These are phyloP conservation scores for Neurospora sp. DNA, from an alignment of 495 filamentous ascomycete species.

Conservation along the genomic window DNA sequence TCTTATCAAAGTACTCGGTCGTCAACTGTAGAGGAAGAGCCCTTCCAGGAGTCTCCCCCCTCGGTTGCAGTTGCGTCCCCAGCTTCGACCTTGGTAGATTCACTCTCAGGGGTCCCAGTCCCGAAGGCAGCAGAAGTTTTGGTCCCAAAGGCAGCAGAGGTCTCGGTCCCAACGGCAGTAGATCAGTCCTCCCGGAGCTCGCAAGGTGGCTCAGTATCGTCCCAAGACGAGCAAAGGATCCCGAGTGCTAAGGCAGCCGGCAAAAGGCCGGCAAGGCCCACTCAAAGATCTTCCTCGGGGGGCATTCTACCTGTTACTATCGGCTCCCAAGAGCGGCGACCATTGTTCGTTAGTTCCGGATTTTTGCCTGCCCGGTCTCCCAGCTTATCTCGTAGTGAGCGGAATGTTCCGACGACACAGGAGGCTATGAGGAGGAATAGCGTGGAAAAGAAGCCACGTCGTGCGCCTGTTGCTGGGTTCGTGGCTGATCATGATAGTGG, in stretches of 20 bases:
- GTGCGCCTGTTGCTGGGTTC: constrained; percentile 18
- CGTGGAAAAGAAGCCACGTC: constrained; percentile 3
- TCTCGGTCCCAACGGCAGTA: neutral
- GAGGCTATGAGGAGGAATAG: constrained; percentile 9
- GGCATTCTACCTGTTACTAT: constrained; percentile 8
- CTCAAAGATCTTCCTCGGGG: constrained; percentile 5
- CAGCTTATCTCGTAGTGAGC: constrained; percentile 1
- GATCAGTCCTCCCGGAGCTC: constrained; percentile 1
- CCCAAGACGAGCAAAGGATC: constrained; percentile 3
- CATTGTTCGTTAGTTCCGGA: neutral
- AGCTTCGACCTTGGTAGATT: neutral
- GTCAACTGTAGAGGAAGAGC: neutral
- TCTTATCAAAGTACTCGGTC: neutral
- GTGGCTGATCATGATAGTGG: constrained; percentile 7
- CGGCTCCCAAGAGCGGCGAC: constrained; percentile 2
- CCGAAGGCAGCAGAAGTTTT: neutral
- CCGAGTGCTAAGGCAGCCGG: constrained; percentile 29
- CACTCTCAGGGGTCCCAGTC: neutral
- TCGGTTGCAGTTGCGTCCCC: neutral
- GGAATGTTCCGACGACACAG: constrained; percentile 7
- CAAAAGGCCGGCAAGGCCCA: constrained; percentile 20
- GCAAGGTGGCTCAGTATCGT: constrained; percentile 1
- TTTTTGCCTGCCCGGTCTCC: neutral
- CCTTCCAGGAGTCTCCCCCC: neutral
- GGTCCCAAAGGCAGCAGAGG: neutral